Evolutionary conservation across 495 filamentous ascomycete species (phyloP).

Genomic region (Penicillium coprophilum): DNA sequence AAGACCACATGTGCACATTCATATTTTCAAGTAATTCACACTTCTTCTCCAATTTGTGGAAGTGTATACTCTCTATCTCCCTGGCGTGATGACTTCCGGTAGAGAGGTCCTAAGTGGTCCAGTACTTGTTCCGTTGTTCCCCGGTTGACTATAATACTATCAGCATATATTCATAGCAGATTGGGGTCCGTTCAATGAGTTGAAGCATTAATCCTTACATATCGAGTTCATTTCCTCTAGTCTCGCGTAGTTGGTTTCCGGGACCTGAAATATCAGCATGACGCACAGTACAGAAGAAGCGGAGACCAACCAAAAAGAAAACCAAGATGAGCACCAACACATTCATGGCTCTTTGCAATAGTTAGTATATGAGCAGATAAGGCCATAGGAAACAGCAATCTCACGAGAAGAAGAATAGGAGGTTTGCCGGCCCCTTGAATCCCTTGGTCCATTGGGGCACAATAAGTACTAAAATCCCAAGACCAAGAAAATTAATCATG

Average conservation of each 20-base stretch:
- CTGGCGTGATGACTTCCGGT: background rate
- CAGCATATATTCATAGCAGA: background rate
- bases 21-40: background rate
- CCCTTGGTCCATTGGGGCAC: slow-evolving; percentile 21
- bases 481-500: slow-evolving; percentile 57
- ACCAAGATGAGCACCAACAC: background rate
- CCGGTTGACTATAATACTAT: background rate
- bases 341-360: background rate
- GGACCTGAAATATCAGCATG: slow-evolving; percentile 2
- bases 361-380: background rate
- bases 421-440: slow-evolving; percentile 17
- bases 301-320: slow-evolving; percentile 20
- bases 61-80: background rate
- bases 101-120: background rate
- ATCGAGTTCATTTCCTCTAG: slow-evolving; percentile 36
- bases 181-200: background rate
- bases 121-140: background rate
- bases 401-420: slow-evolving; percentile 13
- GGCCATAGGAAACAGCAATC: background rate
- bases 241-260: slow-evolving; percentile 7
- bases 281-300: background rate
- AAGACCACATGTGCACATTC: background rate
- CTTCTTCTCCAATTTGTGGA: background rate
- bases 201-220: slow-evolving; percentile 16
- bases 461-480: slow-evolving; percentile 27